Evolutionary conservation across 352 stramenopile genomes (phyloP).

Genomic region (Peronospora destructor): DNA sequence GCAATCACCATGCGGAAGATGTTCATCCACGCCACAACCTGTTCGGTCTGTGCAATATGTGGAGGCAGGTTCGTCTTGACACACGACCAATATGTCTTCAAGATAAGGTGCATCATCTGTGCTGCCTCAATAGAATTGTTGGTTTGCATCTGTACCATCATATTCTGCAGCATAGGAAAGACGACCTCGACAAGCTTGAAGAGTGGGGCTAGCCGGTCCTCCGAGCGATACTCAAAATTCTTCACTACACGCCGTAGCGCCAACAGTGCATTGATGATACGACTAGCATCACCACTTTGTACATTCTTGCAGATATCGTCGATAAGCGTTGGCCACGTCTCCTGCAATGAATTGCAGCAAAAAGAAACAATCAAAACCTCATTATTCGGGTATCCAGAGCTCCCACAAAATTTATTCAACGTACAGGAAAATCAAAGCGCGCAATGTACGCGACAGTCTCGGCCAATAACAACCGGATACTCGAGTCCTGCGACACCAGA

Average conservation of each 20-base stretch:
- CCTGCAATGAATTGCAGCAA: constrained; percentile 16
- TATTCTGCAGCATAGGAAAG: constrained; percentile 90
- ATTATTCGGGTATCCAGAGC: background rate
- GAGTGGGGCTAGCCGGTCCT: constrained; percentile 87
- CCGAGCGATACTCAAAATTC: constrained; percentile 95
- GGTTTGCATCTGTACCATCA: constrained; percentile 81
- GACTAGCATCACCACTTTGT: constrained; percentile 76
- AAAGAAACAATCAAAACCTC: background rate
- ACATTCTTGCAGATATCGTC: constrained; percentile 87
- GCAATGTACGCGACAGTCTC: constrained; percentile 93
- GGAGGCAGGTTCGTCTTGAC: constrained; percentile 93
- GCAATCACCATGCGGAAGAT: constrained; percentile 78
- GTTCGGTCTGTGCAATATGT: constrained; percentile 70
- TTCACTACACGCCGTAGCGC: constrained; percentile 95
- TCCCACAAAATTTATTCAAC: background rate
- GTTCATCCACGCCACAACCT: constrained; percentile 92
- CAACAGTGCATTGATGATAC: constrained; percentile 89
- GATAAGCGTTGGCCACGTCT: constrained; percentile 89
- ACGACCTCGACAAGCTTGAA: constrained; percentile 89
- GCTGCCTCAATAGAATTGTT: constrained; percentile 90
- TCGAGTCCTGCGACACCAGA: constrained; percentile 39
- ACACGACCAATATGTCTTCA: constrained; percentile 97
- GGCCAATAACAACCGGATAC: constrained; percentile 71
- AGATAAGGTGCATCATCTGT: constrained; percentile 91
- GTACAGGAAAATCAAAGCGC: constrained; percentile 91